Percentiles rank a stretch among this genome's conserved stretches.
Evolutionary conservation across 2,329 filamentous ascomycete species (phyloP).

Genomic region (Colletotrichum endophyticum): DNA sequence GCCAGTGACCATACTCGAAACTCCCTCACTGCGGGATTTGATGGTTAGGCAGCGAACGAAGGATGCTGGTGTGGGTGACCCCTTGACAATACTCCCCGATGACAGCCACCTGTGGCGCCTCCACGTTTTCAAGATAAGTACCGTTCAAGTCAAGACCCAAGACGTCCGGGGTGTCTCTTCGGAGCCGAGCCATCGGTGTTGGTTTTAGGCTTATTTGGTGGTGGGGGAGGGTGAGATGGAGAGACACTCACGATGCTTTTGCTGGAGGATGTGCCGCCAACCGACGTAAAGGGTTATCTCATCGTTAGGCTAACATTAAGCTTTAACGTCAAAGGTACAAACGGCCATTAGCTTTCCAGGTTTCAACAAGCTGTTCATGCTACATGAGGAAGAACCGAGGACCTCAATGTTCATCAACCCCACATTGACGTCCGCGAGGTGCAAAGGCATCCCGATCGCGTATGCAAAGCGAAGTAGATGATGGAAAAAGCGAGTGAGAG

Average conservation of each 20-base stretch:
- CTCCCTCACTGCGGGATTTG: neutral
- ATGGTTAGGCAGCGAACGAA: neutral
- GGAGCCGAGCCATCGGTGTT: neutral
- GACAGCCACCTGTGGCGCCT: neutral
- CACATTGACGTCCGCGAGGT: neutral
- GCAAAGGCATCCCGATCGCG: neutral
- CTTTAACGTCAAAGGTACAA: neutral
- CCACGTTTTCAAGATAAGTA: neutral
- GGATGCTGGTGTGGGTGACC: neutral
- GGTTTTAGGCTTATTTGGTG: neutral
- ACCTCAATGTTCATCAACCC: neutral
- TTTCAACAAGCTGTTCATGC: neutral
- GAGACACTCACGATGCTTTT: neutral
- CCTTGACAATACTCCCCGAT: neutral
- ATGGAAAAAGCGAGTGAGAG: neutral
- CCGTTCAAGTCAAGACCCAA: neutral
- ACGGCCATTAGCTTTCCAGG: neutral
- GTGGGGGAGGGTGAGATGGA: neutral
- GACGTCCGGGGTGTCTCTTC: neutral
- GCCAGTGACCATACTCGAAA: neutral
- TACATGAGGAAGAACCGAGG: neutral
- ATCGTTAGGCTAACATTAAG: neutral
- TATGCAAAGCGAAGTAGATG: neutral
- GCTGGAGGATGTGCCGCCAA: neutral
- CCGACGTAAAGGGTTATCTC: neutral